These are phyloP conservation scores for Pogostemon cablin DNA, from an alignment of 257 asterid genomes.

Conservation along the genomic window DNA sequence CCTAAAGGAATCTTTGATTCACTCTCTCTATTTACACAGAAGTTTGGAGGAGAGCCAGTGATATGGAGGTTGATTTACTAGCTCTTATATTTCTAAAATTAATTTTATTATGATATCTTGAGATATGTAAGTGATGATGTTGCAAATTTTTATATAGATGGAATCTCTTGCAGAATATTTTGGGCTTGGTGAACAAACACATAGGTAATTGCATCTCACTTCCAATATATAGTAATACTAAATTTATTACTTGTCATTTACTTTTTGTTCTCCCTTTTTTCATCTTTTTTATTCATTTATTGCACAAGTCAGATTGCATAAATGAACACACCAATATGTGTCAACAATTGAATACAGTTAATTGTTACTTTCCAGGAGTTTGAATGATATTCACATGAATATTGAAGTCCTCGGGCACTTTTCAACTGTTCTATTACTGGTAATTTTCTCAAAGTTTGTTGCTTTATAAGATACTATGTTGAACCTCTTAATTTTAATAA, in stretches of 20 bases:
- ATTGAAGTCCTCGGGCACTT: slow-evolving; percentile 94
- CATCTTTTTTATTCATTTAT: background rate
- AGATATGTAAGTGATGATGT: slow-evolving; percentile 23
- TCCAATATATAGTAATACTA: slow-evolving; percentile 22
- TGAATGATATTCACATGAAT: slow-evolving; percentile 98
- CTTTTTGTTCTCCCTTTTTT: slow-evolving; percentile 4
- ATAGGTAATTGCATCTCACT: slow-evolving; percentile 50
- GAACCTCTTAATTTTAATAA: slow-evolving; percentile 11
- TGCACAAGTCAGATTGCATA: slow-evolving; percentile 13
- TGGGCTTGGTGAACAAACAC: slow-evolving; percentile 94
- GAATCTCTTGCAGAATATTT: slow-evolving; percentile 90
- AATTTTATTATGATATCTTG: too few species aligned
- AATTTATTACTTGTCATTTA: slow-evolving; percentile 10
- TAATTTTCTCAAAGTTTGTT: slow-evolving; percentile 35
- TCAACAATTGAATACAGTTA: background rate
- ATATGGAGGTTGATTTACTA: slow-evolving; percentile 68
- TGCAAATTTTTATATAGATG: slow-evolving; percentile 61
- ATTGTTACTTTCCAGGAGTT: slow-evolving; percentile 63
- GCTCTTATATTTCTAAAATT: too few species aligned
- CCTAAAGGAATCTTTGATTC: slow-evolving; percentile 92
- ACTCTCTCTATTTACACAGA: slow-evolving; percentile 64
- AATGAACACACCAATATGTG: background rate
- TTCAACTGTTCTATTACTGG: slow-evolving; percentile 91
- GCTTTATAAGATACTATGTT: slow-evolving; percentile 10
- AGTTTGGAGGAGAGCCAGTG: slow-evolving; percentile 92